Base-by-base conservation (phyloP, 257 asterid species). In the Solanum clarkiae region DNA sequence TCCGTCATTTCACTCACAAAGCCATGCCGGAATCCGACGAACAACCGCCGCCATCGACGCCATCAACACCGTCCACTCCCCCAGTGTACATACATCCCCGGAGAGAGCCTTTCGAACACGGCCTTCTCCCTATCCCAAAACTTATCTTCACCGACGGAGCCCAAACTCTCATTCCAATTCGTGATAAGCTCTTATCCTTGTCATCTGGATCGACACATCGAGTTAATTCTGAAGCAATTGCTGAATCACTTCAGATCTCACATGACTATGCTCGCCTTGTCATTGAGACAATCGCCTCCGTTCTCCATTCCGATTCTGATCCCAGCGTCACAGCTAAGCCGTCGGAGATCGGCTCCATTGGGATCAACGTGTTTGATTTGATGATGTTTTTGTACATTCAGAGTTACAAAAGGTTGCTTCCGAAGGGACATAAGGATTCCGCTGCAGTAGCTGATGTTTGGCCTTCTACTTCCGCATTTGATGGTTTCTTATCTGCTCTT, bases 381-480 rank as follows among this genome's bases (percentile, higher is more conserved):
- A 89, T 95, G 22, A 74, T 95, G 15, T 94, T 94, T 88, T 66
- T 95, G 91, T 94, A 94, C 80, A 90, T 95, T 84, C 98, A 95
- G 91, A 92, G 93, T 84, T 95, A 95, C 81, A 95, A 95, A 91
- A 91, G 99, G 89, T 84, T 96, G 91, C 91, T 96, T 83, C 99
- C 99, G 4, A 96, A 92, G 85, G 98, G 98, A 47, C 99, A 96
- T 44, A 91, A 82, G 90, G 98, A 96, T 86, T 93, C 99, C 15
- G 99, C 98, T 10, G 92, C 99, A 11, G 98, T 96, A 11, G 99
- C 99, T 24, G 99, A 96, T 89, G 98, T 96, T 65, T 96, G 99
- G 99, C 99, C 99, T 17, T 94, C 99, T 7, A 96, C 97, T 29
- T 96, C 98, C 0, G 98, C 98, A n/a, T 96, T 96, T 29, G 99